These are phyloP conservation scores for Adansonia madagascariensis DNA, from an alignment of 441 rosid genomes.

Conservation along the genomic window DNA sequence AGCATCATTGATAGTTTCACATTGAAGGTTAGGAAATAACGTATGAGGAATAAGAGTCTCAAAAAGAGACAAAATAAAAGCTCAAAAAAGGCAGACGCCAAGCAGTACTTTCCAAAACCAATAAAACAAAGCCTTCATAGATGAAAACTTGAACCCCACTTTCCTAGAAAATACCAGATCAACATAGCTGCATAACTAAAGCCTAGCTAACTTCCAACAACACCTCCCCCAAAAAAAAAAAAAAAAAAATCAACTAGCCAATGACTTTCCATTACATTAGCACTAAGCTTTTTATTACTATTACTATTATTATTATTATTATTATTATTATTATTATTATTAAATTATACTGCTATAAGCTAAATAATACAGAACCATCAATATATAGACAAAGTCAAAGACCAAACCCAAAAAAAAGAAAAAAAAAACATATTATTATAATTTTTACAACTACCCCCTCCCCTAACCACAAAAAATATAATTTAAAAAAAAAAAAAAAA, in stretches of 20 bases:
- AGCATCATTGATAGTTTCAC: neutral
- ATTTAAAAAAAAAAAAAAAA: neutral
- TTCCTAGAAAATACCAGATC: constrained; percentile 12
- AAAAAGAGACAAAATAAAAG: neutral
- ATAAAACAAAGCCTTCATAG: constrained; percentile 1
- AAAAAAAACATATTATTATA: neutral
- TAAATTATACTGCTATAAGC: neutral
- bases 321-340: neutral
- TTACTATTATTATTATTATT: too few species aligned
- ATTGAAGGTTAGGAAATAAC: constrained; percentile 9
- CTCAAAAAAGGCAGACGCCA: neutral
- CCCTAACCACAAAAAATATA: neutral
- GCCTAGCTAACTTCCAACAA: neutral
- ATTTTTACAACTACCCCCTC: neutral
- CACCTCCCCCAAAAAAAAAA: neutral
- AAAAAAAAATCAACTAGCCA: neutral
- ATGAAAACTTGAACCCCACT: neutral
- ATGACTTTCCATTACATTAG: neutral
- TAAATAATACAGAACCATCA: neutral
- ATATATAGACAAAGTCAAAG: neutral
- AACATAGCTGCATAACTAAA: neutral
- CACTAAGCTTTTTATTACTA: neutral
- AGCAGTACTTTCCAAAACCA: neutral
- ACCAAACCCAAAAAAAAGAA: neutral
- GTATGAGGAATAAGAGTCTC: neutral